phyloP scores from a whole-genome alignment of 768 basidiomycete genomes.

The Hericium alpestre region DNA sequence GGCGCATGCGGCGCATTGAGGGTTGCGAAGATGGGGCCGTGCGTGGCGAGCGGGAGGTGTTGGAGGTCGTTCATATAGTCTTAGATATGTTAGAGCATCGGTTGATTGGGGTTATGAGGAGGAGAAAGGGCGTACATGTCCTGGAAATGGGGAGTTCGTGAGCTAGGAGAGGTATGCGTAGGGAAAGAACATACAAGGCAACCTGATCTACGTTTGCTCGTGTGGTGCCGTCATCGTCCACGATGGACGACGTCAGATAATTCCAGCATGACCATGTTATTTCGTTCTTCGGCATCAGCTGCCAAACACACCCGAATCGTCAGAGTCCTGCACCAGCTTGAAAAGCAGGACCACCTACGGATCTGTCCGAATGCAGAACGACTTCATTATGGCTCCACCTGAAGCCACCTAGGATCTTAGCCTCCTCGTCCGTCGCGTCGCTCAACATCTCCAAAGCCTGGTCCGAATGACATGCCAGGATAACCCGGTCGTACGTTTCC shows the following conservation, averaged over 20 bases:
- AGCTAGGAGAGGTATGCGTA: background rate
- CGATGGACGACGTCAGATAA: constrained; percentile 46
- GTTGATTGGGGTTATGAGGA: too few relatives aligned
- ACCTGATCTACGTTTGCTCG: constrained; percentile 47
- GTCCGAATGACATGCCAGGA: constrained; percentile 67
- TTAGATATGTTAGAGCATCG: too few relatives aligned
- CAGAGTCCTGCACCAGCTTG: too few relatives aligned
- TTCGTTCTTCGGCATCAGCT: constrained; percentile 59
- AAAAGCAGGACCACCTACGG: constrained; percentile 27
- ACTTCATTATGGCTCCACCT: constrained; percentile 61
- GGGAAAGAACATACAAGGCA: constrained; percentile 37
- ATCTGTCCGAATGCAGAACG: constrained; percentile 53
- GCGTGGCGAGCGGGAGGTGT: constrained; percentile 40
- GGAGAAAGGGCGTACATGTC: background rate
- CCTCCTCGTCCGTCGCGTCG: constrained; percentile 41
- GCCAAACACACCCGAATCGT: background rate
- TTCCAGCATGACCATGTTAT: constrained; percentile 75
- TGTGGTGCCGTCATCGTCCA: constrained; percentile 24
- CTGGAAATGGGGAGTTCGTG: background rate
- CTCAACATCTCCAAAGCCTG: constrained; percentile 42
- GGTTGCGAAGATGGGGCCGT: constrained; percentile 60
- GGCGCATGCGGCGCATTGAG: constrained; percentile 64
- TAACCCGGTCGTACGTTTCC: constrained; percentile 55
- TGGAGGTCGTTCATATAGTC: constrained; percentile 71
- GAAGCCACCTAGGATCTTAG: constrained; percentile 45